Percentiles rank a stretch among this genome's conserved stretches.
These are phyloP conservation scores for Ambrosia trifida DNA, from an alignment of 129 eudicot species.

Conservation along the genomic window DNA sequence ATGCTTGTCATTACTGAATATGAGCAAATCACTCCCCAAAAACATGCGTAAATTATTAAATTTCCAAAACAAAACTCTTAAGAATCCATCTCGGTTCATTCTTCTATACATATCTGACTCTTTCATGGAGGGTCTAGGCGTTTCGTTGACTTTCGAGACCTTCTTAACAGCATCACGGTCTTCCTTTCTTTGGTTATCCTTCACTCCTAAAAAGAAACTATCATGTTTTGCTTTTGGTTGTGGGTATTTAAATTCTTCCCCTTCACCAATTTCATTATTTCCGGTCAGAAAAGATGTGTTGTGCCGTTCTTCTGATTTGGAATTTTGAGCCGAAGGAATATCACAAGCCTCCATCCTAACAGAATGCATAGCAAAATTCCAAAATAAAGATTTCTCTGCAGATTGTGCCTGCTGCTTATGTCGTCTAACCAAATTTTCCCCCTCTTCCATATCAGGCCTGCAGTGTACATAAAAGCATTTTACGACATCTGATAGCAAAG, in stretches of 20 bases:
- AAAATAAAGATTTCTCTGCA: constrained; percentile 76
- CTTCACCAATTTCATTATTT: constrained; percentile 34
- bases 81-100: constrained; percentile 67
- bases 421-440: constrained; percentile 80
- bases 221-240: constrained; percentile 40
- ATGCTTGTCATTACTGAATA: constrained; percentile 91
- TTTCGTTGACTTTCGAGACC: constrained; percentile 76
- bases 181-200: constrained; percentile 61
- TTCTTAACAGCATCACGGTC: constrained; percentile 60
- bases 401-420: constrained; percentile 77
- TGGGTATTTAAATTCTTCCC: constrained; percentile 41
- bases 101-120: constrained; percentile 89
- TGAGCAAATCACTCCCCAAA: constrained; percentile 93
- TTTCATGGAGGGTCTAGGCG: constrained; percentile 69
- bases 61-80: constrained; percentile 87
- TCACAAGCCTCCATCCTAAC: constrained; percentile 99
- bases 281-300: constrained; percentile 56
- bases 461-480: constrained; percentile 11
- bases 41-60: constrained; percentile 94
- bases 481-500: background rate
- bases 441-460: constrained; percentile 98
- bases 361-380: constrained; percentile 98
- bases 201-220: constrained; percentile 53
- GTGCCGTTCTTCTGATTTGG: constrained; percentile 43
- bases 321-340: constrained; percentile 72